Evolutionary conservation across 768 basidiomycete genomes (phyloP), one percentile per base, ranked within the genome.

Genomic region (Jaapia argillacea): DNA sequence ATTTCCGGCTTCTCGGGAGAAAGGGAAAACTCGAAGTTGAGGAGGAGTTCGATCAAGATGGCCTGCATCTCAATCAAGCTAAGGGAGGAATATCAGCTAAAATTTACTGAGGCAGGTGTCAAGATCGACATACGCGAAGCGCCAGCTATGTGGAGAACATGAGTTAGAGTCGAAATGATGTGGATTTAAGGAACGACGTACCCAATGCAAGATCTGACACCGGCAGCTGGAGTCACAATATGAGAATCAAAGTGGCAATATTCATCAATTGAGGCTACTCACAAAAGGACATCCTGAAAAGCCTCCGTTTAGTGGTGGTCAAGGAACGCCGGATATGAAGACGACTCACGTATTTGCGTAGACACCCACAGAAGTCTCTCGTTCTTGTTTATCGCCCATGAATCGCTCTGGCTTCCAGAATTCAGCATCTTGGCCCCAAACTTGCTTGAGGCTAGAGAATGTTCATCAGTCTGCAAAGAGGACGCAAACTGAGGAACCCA

Each of bases 1-100:
- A 66, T 59, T 35, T 56, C 54, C 0, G 58, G 51, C 40, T 56
- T 59, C 24, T 58, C 56, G 3, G 48, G 47, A 0, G 65, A 61
- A 24, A 64, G 52, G 22, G 53, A 36, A 38, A 61, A 63, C 36
- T 60, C 54, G 44, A 67, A 67, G 38, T 59, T 58, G 46, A 62
- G 60, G 20, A 67, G 45, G 22, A 67, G 58, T 31, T 63, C 59
- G 14, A 58, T 53, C 12, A 60, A 48, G 31, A 66, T 52, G 3
- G 56, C 55, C 42, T 64, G 63, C 52, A 61, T 57, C 43, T 67
- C 65, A 20, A 62, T 52, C 13, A 63, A 50, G 39, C 48, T 60
- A 24, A 2, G 54, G 26, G 45, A 12, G 55, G 48, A 2, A 54
- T 54, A 33, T 63, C n/a, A n/a, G n/a, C n/a, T n/a, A n/a, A n/a